Percentiles rank a stretch among this genome's conserved stretches.
Evolutionary conservation across 106 monocot genomes (phyloP).

Genomic region (Allium cepa): DNA sequence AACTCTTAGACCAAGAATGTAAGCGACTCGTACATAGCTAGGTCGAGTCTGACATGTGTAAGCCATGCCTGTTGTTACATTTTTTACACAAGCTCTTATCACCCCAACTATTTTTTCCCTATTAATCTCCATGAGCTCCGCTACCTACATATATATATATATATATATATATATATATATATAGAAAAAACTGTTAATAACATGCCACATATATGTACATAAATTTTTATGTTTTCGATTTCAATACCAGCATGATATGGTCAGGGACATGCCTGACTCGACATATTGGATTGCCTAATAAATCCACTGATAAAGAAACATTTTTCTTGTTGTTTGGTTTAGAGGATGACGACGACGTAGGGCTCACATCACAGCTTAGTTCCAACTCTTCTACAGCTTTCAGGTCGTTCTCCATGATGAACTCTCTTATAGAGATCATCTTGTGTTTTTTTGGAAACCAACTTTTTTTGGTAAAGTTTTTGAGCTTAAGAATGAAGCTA

Average conservation of each 20-base stretch:
- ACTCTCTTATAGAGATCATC: slow-evolving; percentile 47
- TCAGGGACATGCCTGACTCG: slow-evolving; percentile 44
- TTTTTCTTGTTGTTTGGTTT: slow-evolving; percentile 24
- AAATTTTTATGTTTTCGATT: background rate
- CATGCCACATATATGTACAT: background rate
- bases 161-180: background rate
- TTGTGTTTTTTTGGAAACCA: background rate
- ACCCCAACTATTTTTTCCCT: slow-evolving; percentile 8
- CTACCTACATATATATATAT: slow-evolving; percentile 25
- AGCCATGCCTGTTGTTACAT: slow-evolving; percentile 22
- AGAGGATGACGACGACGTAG: background rate
- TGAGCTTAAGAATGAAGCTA: too few species aligned
- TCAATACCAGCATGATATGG: slow-evolving; percentile 54
- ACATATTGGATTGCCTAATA: slow-evolving; percentile 45
- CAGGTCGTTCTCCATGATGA: slow-evolving; percentile 32
- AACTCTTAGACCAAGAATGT: slow-evolving; percentile 61
- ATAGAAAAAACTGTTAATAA: background rate
- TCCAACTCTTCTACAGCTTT: slow-evolving; percentile 58
- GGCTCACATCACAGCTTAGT: slow-evolving; percentile 29
- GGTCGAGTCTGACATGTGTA: slow-evolving; percentile 7
- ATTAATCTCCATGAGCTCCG: slow-evolving; percentile 42
- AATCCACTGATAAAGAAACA: slow-evolving; percentile 31
- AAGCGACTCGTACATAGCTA: slow-evolving; percentile 32
- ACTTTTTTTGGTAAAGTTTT: background rate
- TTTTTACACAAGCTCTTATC: slow-evolving; percentile 11